phyloP scores from a whole-genome alignment of 1,284 basidiomycete species.

The Ustilago vetiveriae region DNA sequence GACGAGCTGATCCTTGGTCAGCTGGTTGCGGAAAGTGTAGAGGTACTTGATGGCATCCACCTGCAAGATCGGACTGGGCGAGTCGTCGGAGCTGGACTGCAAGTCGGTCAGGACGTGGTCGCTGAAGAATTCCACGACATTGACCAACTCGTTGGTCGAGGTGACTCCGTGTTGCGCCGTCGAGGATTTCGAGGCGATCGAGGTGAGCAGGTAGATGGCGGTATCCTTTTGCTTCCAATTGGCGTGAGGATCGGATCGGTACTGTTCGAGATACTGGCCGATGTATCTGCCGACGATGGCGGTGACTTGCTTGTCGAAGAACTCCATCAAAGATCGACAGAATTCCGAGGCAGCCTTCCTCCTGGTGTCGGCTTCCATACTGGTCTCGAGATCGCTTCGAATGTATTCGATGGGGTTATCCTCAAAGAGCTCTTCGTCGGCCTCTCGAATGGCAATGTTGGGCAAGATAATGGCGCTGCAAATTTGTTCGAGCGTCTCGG shows the following conservation, averaged over 20 bases:
- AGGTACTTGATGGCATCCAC: slow-evolving; percentile 83
- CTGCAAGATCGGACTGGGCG: slow-evolving; percentile 80
- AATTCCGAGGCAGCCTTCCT: slow-evolving; percentile 93
- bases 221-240: slow-evolving; percentile 96
- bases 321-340: slow-evolving; percentile 83
- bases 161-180: slow-evolving; percentile 82
- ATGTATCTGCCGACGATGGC: slow-evolving; percentile 87
- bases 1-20: slow-evolving; percentile 92
- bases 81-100: slow-evolving; percentile 73
- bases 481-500: slow-evolving; percentile 81
- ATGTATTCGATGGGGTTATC: slow-evolving; percentile 97
- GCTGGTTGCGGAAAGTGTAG: slow-evolving; percentile 85
- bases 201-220: slow-evolving; percentile 92
- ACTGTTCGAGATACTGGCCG: slow-evolving; percentile 75
- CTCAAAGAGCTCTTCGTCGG: slow-evolving; percentile 95
- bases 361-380: slow-evolving; percentile 76
- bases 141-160: slow-evolving; percentile 87
- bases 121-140: slow-evolving; percentile 95
- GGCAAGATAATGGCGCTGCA: slow-evolving; percentile 91
- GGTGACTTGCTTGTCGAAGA: slow-evolving; percentile 83
- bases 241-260: slow-evolving; percentile 72
- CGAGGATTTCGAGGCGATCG: slow-evolving; percentile 85
- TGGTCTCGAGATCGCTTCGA: slow-evolving; percentile 81
- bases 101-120: slow-evolving; percentile 89
- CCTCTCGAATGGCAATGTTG: slow-evolving; percentile 86